These are phyloP conservation scores for Coemansia sp. DNA, from an alignment of 192 early-diverging fungal species.

Conservation along the genomic window DNA sequence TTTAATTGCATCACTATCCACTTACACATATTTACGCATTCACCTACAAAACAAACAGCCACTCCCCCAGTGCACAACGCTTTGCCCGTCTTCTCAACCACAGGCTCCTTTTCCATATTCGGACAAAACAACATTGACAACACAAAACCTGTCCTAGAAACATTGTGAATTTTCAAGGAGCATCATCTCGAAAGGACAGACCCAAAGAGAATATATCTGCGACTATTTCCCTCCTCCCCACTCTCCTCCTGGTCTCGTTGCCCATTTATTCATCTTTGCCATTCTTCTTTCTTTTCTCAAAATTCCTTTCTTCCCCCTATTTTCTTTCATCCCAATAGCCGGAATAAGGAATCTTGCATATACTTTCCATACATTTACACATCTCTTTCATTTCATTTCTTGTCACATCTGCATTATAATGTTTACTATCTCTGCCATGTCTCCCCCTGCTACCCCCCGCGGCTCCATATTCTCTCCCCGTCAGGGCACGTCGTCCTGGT, in stretches of 20 bases:
- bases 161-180: constrained; percentile 3
- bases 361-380: background rate
- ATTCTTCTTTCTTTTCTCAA: background rate
- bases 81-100: background rate
- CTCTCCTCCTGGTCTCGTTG: background rate
- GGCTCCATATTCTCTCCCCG: constrained; percentile 9
- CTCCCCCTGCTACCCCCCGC: constrained; percentile 5
- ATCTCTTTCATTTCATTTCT: background rate
- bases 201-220: background rate
- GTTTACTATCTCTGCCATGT: constrained; percentile 13
- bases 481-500: background rate
- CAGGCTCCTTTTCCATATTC: background rate
- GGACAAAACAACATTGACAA: background rate
- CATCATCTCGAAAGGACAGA: background rate
- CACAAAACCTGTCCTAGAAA: background rate
- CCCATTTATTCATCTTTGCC: no score
- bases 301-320: background rate
- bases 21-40: no score
- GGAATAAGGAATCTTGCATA: constrained; percentile 6
- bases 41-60: no score
- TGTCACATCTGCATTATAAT: background rate
- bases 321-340: background rate
- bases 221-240: background rate
- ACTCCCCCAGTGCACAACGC: background rate
- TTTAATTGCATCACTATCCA: no score